A percentile compares a stretch with the other conserved stretches of the same genome.
Evolutionary conservation across 495 filamentous ascomycete genomes (phyloP).

Genomic region (Aspergillus nanangensis): DNA sequence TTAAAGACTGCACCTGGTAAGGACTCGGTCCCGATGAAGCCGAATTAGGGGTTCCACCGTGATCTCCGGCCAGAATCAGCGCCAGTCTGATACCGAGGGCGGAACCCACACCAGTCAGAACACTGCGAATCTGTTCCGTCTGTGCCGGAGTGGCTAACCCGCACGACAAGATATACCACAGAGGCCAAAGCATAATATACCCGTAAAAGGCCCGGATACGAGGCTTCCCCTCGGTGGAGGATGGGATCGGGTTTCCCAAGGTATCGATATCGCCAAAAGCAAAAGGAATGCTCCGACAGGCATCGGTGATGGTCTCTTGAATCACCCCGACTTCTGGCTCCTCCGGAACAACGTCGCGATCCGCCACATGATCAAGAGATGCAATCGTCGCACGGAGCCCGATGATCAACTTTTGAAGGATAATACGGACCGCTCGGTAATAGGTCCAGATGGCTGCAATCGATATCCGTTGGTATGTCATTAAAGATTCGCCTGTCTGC

Average conservation of each 20-base stretch:
- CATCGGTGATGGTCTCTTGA: slow-evolving; percentile 36
- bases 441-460: slow-evolving; percentile 34
- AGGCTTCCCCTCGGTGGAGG: slow-evolving; percentile 5
- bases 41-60: background rate
- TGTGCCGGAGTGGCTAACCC: slow-evolving; percentile 32
- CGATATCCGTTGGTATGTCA: slow-evolving; percentile 31
- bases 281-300: slow-evolving; percentile 40
- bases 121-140: slow-evolving; percentile 22
- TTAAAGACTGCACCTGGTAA: background rate
- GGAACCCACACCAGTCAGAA: slow-evolving; percentile 26
- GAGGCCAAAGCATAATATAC: slow-evolving; percentile 38
- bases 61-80: slow-evolving; percentile 29
- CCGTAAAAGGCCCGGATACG: slow-evolving; percentile 29
- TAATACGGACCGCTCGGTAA: slow-evolving; percentile 36
- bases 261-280: slow-evolving; percentile 33
- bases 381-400: slow-evolving; percentile 21
- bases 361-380: too few species aligned
- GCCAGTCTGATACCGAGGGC: slow-evolving; percentile 37
- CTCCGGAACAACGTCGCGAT: too few species aligned
- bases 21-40: background rate
- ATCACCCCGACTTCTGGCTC: slow-evolving; percentile 16
- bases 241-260: slow-evolving; percentile 22
- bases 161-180: slow-evolving; percentile 38
- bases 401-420: slow-evolving; percentile 29
- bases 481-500: slow-evolving; percentile 25